Percentiles rank a stretch among this genome's conserved stretches.
phyloP scores from a whole-genome alignment of 192 early-diverging fungal genomes.

The Entomortierella lignicola region DNA sequence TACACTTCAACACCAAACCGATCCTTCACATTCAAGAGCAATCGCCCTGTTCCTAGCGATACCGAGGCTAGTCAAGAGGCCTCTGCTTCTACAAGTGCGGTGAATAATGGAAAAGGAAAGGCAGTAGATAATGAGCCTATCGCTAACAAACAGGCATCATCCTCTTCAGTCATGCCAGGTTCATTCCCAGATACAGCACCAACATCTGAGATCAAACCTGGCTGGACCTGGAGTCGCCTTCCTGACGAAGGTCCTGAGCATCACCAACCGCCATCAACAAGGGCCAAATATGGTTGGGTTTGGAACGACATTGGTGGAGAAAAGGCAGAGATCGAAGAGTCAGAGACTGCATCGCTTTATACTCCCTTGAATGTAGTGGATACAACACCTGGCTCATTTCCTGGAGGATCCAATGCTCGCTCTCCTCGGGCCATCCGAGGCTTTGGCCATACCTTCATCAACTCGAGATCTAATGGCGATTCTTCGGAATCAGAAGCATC shows the following conservation, averaged over 20 bases:
- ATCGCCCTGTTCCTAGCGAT: constrained; percentile 29
- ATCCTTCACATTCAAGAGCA: constrained; percentile 11
- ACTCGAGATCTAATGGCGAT: background rate
- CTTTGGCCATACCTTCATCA: background rate
- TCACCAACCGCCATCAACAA: constrained; percentile 27
- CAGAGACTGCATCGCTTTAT: constrained; percentile 7
- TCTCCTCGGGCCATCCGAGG: background rate
- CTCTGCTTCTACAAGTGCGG: background rate
- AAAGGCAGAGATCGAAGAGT: constrained; percentile 21
- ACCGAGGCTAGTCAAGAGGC: constrained; percentile 11
- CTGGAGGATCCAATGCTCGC: background rate
- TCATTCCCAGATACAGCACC: constrained; percentile 33
- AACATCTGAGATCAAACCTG: constrained; percentile 17
- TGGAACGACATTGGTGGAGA: constrained; percentile 40
- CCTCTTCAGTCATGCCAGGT: constrained; percentile 40
- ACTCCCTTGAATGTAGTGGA: background rate
- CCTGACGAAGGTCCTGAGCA: constrained; percentile 39
- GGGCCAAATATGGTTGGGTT: constrained; percentile 52
- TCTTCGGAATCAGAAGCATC: background rate
- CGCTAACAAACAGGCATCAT: background rate
- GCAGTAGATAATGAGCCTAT: background rate
- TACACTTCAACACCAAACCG: background rate
- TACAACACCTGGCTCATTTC: constrained; percentile 10
- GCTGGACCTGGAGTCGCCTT: constrained; percentile 40
- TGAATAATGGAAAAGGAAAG: constrained; percentile 16